Base-by-base conservation (phyloP, 371 early-diverging fungal species). In the Batkoa obscura region DNA sequence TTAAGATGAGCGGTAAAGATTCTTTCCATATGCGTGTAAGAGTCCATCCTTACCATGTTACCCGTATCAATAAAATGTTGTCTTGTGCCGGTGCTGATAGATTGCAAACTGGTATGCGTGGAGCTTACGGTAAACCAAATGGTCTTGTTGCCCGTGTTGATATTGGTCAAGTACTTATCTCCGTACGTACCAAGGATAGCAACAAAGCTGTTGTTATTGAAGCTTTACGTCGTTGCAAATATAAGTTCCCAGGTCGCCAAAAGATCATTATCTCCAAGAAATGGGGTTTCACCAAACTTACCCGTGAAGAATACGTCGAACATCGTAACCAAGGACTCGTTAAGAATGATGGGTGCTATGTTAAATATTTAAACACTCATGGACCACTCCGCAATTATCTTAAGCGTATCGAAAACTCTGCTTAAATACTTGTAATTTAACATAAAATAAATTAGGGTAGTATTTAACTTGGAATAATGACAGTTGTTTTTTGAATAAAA, bases 41-140 rank as follows among this genome's bases (percentile, higher is more conserved):
- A 66, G 96, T 98, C 63, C 99, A 99, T 76, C 99, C 99, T 51
- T 96, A 86, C 83, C 98, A 99, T 81, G 98, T 99, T 55, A 75
- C 98, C 65, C 94, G 99, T 72, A 99, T 99, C 88, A 99, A 99
- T 87, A 99, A 99, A 83, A 99, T 99, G 99, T 87, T 99, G 86
- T 98, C 98, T 63, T 99, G 99, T 77, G 99, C 99, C 68, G 99
- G 99, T 78, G 99, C 99, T 67, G 99, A 99, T 88, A 79, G 99
- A 77, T 87, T 99, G 67, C 99, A 99, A 79, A 91, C 90, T 62
- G 99, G 99, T 83, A 99, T 99, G 99, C 92, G 99, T 79, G 98
- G 98, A 73, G 98, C 99, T 66, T 99, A 84, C 72, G 99, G 99
- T 67, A 99, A 99, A 86, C 99, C 99, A 67, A 81, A 86, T 62